These are phyloP conservation scores for Dactylellina parvicollis DNA, from an alignment of 2,329 filamentous ascomycete species.

Conservation along the genomic window DNA sequence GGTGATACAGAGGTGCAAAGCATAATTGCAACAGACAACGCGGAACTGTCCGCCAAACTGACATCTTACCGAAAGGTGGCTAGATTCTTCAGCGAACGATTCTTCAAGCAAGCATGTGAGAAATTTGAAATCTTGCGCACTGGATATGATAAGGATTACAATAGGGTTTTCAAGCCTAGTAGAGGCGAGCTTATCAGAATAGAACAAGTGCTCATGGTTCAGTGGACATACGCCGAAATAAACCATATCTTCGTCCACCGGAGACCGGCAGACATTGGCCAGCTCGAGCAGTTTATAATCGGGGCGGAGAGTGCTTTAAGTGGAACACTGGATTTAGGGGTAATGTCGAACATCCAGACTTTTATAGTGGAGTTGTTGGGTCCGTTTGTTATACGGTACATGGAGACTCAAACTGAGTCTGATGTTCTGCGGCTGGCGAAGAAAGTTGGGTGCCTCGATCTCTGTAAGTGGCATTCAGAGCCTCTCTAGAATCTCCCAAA, in stretches of 20 bases:
- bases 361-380: background rate
- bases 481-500: no score
- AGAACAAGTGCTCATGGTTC: background rate
- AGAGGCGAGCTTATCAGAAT: slow-evolving; percentile 4
- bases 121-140: slow-evolving; percentile 6
- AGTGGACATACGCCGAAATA: slow-evolving; percentile 21
- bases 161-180: background rate
- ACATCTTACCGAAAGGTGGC: background rate
- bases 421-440: background rate
- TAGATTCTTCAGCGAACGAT: slow-evolving; percentile 21
- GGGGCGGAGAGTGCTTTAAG: background rate
- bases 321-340: background rate
- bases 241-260: slow-evolving; percentile 3
- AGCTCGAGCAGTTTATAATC: background rate
- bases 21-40: slow-evolving; percentile 24
- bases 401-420: background rate
- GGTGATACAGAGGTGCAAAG: background rate
- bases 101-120: background rate
- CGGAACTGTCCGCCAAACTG: slow-evolving; percentile 11
- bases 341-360: slow-evolving; percentile 1
- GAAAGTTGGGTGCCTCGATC: background rate
- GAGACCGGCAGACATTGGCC: background rate
- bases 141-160: background rate
- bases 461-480: slow-evolving; percentile 20
- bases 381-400: background rate